A percentile compares a stretch with the other conserved stretches of the same genome.
These are phyloP conservation scores for Rosa multiflora DNA, from an alignment of 306 rosid genomes.

Conservation along the genomic window DNA sequence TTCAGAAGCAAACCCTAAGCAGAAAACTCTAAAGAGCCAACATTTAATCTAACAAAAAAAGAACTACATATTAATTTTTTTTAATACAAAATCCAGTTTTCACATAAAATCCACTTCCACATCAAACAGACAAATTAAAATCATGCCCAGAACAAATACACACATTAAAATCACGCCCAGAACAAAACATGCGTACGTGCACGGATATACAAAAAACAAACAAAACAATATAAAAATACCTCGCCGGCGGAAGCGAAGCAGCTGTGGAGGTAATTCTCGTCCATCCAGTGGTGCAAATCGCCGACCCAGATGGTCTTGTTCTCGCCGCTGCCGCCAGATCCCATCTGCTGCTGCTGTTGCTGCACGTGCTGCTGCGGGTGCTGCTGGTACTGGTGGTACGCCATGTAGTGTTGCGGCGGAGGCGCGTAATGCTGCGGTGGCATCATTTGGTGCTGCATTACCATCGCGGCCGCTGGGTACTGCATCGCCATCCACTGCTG, in stretches of 20 bases:
- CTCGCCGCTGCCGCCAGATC: conserved; percentile 54
- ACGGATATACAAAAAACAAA: background rate
- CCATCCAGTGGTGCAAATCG: conserved; percentile 96
- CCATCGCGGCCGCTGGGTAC: conserved; percentile 84
- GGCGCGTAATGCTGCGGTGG: conserved; percentile 74
- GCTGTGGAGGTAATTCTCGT: conserved; percentile 76
- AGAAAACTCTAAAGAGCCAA: background rate
- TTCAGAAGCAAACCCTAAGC: background rate
- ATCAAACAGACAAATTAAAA: background rate
- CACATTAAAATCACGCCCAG: background rate
- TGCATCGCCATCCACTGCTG: conserved; percentile 84
- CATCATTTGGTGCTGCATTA: conserved; percentile 94
- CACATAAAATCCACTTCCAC: background rate
- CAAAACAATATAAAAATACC: conserved; percentile 17
- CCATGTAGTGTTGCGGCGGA: conserved; percentile 58
- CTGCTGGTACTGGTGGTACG: conserved; percentile 70
- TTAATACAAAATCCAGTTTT: background rate
- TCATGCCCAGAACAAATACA: background rate
- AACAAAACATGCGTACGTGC: background rate
- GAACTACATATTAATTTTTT: background rate
- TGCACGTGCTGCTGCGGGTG: conserved; percentile 54
- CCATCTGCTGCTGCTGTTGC: conserved; percentile 43
- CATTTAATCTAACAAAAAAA: background rate
- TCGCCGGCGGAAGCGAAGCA: conserved; percentile 79
- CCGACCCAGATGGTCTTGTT: conserved; percentile 93